These are phyloP conservation scores for Gracilaria gracilis DNA, from an alignment of 23 red algal species.

Conservation along the genomic window DNA sequence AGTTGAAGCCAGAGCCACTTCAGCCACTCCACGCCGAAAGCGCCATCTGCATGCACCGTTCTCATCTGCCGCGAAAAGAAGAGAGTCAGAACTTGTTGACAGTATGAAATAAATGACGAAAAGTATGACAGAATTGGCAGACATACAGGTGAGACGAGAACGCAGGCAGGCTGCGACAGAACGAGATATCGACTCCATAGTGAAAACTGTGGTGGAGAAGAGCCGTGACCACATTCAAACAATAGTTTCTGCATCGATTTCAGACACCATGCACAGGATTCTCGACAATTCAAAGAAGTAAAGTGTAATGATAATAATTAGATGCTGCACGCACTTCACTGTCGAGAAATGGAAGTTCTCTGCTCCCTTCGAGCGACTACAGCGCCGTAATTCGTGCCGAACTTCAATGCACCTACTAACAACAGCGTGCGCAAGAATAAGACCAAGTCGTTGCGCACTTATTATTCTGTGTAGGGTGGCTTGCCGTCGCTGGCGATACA, in stretches of 20 bases:
- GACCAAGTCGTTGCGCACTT: neutral
- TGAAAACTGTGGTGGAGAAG: neutral
- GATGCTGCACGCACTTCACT: too few species aligned
- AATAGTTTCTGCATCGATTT: neutral
- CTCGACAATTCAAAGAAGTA: too few species aligned
- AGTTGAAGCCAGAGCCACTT: too few species aligned
- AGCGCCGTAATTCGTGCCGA: conserved; percentile 48
- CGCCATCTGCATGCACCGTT: neutral
- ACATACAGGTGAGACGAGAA: neutral
- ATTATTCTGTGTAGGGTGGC: neutral
- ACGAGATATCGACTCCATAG: neutral
- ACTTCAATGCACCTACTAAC: neutral
- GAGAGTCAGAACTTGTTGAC: neutral
- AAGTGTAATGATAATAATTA: too few species aligned
- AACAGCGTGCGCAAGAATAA: neutral
- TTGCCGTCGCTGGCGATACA: neutral
- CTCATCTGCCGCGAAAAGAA: neutral
- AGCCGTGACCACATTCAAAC: neutral
- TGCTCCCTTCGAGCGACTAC: too few species aligned
- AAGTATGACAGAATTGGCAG: neutral
- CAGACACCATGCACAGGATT: too few species aligned
- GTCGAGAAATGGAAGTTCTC: too few species aligned
- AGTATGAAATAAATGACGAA: neutral
- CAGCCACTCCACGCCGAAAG: neutral
- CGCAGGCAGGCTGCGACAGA: neutral